A percentile compares a stretch with the other conserved stretches of the same genome.
phyloP scores from a whole-genome alignment of 2,329 filamentous ascomycete genomes.

The Pseudohalonectria lignicola region DNA sequence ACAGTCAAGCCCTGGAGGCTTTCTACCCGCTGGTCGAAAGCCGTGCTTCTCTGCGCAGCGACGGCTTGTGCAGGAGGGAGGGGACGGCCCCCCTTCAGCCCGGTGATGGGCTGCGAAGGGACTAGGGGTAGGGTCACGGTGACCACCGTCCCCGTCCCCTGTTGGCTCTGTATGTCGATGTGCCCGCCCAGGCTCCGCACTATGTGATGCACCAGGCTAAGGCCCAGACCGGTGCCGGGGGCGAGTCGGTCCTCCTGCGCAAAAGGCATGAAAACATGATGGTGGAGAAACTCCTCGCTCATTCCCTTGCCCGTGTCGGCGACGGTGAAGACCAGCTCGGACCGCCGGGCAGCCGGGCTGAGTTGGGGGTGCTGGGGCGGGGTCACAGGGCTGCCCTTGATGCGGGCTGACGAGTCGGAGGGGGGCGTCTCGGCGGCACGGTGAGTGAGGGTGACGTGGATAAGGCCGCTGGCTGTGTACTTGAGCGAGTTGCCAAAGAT shows the following conservation, averaged over 20 bases:
- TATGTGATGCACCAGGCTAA: conserved; percentile 53
- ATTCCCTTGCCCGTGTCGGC: conserved; percentile 58
- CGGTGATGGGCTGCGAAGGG: too few species aligned
- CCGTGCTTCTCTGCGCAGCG: too few species aligned
- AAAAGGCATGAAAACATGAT: conserved; percentile 52
- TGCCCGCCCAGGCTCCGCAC: conserved; percentile 45
- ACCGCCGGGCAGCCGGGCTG: too few species aligned
- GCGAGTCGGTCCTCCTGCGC: conserved; percentile 50
- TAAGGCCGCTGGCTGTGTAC: conserved; percentile 25
- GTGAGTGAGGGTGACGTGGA: conserved; percentile 8
- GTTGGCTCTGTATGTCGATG: conserved; percentile 42
- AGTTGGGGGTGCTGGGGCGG: too few species aligned
- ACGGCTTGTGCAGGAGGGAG: too few species aligned
- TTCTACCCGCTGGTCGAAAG: too few species aligned
- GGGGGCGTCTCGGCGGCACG: background rate
- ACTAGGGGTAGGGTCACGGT: conserved; percentile 5
- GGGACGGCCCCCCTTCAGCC: too few species aligned
- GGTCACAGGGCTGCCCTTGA: background rate
- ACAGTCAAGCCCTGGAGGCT: too few species aligned
- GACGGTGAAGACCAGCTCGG: conserved; percentile 28
- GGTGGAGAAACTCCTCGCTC: conserved; percentile 46
- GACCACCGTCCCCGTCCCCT: conserved; percentile 18
- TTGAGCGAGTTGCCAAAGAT: conserved; percentile 42
- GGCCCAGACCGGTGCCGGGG: conserved; percentile 51
- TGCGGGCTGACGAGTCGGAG: background rate